Conservation (phyloP, 129 eudicot species). For the Apium graveolens region DNA sequence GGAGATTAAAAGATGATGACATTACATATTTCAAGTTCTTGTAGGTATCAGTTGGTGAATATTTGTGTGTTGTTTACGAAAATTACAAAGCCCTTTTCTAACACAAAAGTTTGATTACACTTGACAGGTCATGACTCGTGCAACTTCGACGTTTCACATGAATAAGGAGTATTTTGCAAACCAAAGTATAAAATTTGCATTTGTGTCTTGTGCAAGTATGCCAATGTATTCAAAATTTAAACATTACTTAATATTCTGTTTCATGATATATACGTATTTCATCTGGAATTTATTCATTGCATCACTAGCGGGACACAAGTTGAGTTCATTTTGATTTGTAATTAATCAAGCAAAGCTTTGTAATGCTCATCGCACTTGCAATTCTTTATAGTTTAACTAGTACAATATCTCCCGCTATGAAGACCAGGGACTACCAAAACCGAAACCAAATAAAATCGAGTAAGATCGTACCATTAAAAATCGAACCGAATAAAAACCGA, state of each 20-base stretch:
- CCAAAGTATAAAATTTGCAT: background rate
- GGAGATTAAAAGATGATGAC: background rate
- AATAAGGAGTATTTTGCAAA: background rate
- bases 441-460: no score
- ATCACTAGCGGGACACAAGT: background rate
- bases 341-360: background rate
- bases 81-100: background rate
- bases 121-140: slow-evolving; percentile 29
- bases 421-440: no score
- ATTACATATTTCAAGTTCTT: background rate
- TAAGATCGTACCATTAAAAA: no score
- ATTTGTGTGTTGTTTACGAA: background rate
- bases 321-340: no score
- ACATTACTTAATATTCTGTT: background rate
- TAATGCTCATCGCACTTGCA: no score
- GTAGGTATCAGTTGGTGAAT: background rate
- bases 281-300: background rate
- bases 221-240: background rate
- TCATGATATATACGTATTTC: background rate
- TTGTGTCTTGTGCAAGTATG: background rate
- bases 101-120: background rate
- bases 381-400: no score
- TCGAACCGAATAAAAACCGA: no score
- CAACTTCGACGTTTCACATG: slow-evolving; percentile 24
- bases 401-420: no score